Evolutionary conservation across 768 basidiomycete species (phyloP).

Genomic region (Fistulinella prunicolor): DNA sequence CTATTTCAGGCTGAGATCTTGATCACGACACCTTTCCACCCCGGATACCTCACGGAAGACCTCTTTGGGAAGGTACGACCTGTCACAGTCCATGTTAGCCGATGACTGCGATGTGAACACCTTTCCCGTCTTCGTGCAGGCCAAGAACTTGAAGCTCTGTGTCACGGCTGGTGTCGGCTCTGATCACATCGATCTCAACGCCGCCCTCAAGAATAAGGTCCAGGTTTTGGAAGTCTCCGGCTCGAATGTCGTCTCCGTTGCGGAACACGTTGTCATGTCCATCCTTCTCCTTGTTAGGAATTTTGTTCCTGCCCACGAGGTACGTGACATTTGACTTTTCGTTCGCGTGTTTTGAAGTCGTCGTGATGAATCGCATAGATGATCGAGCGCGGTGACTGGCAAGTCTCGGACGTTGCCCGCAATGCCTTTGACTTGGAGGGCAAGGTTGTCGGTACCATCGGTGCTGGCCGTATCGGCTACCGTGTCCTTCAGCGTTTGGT

Average conservation of each 20-base stretch:
- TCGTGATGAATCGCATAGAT: slow-evolving; percentile 41
- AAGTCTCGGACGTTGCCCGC: slow-evolving; percentile 78
- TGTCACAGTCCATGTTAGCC: neutral
- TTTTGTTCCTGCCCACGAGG: slow-evolving; percentile 85
- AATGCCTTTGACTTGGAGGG: slow-evolving; percentile 86
- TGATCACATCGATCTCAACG: slow-evolving; percentile 88
- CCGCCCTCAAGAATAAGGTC: slow-evolving; percentile 74
- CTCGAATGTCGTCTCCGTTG: slow-evolving; percentile 88
- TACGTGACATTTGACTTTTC: slow-evolving; percentile 26
- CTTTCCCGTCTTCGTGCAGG: slow-evolving; percentile 39
- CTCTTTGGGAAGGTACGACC: slow-evolving; percentile 59
- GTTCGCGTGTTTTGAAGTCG: neutral
- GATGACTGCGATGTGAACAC: slow-evolving; percentile 1
- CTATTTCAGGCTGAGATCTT: slow-evolving; percentile 63
- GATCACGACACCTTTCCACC: slow-evolving; percentile 86
- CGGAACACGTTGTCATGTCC: slow-evolving; percentile 89
- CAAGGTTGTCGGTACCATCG: slow-evolving; percentile 91
- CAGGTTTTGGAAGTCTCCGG: slow-evolving; percentile 87
- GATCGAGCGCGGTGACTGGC: slow-evolving; percentile 85
- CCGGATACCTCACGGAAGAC: slow-evolving; percentile 76
- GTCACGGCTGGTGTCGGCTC: slow-evolving; percentile 91
- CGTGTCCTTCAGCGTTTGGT: slow-evolving; percentile 76
- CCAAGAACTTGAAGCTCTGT: slow-evolving; percentile 86
- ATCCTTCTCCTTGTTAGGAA: slow-evolving; percentile 90
- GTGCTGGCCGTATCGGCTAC: slow-evolving; percentile 81